Evolutionary conservation across 2,329 filamentous ascomycete species (phyloP).

Genomic region (Chaetothyriales sp.): DNA sequence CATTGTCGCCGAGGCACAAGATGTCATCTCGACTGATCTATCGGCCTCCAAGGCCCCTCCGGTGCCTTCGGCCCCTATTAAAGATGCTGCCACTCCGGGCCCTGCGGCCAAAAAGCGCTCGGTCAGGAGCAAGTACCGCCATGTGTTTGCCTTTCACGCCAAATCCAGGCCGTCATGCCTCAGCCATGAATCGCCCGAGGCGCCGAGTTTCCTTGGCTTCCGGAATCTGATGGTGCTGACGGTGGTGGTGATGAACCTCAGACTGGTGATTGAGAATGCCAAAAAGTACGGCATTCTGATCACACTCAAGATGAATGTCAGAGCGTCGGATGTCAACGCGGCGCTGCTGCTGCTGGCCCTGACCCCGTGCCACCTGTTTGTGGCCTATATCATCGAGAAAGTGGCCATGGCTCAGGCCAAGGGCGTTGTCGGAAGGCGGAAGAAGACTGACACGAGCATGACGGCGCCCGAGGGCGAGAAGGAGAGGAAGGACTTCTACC

Average conservation of each 20-base stretch:
- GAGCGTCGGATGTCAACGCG: conserved; percentile 59
- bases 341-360: conserved; percentile 69
- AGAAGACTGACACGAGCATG: conserved; percentile 38
- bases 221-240: conserved; percentile 94
- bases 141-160: conserved; percentile 78
- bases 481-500: conserved; percentile 49
- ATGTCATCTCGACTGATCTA: conserved; percentile 8
- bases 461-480: conserved; percentile 46
- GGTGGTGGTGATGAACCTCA: conserved; percentile 78
- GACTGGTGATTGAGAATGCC: conserved; percentile 82
- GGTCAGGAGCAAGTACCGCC: conserved; percentile 57
- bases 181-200: conserved; percentile 61
- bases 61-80: background rate
- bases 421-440: conserved; percentile 44
- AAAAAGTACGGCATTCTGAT: conserved; percentile 82
- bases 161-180: conserved; percentile 60
- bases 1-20: conserved; percentile 7
- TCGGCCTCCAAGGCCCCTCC: conserved; percentile 3
- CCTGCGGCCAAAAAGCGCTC: conserved; percentile 1
- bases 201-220: conserved; percentile 84
- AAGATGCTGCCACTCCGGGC: background rate
- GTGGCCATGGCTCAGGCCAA: conserved; percentile 69
- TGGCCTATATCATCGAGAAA: conserved; percentile 80
- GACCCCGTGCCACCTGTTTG: conserved; percentile 79
- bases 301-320: conserved; percentile 77